Percentiles rank a stretch among this genome's conserved stretches.
Conservation (phyloP, 2,329 filamentous ascomycete species). For the Fusarium miscanthi region DNA sequence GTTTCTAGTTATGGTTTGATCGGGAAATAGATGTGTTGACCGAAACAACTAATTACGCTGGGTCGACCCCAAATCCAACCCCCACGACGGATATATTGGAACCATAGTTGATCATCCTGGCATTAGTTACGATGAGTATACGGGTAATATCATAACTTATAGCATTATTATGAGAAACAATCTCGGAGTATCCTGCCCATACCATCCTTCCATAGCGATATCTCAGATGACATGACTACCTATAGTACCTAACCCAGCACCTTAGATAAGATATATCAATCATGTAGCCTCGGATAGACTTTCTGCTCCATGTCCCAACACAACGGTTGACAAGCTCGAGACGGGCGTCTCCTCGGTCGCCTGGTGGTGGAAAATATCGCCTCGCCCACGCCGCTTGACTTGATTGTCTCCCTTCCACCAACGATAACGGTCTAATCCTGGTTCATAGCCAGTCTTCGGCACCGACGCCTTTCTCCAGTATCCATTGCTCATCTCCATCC, state of each 20-base stretch:
- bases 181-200: neutral
- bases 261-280: conserved; percentile 11
- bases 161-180: neutral
- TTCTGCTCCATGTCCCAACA: conserved; percentile 20
- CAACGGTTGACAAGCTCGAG: conserved; percentile 20
- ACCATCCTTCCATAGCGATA: neutral
- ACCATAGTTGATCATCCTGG: conserved; percentile 13
- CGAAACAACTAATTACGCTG: conserved; percentile 12
- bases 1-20: conserved; percentile 6
- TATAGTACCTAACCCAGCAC: neutral
- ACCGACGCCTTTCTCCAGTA: neutral
- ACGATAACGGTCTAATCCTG: conserved; percentile 39
- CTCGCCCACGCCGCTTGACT: conserved; percentile 32
- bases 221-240: neutral
- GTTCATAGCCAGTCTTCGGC: conserved; percentile 29
- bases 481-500: conserved; percentile 1
- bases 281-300: neutral
- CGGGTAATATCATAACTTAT: conserved; percentile 1
- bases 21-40: conserved; percentile 13
- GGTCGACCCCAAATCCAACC: conserved; percentile 30
- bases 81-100: conserved; percentile 29
- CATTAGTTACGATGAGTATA: conserved; percentile 16
- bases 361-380: conserved; percentile 48
- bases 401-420: conserved; percentile 44
- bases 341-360: conserved; percentile 33